Conservation (phyloP, 768 basidiomycete genomes). For the Russula brevipes region DNA sequence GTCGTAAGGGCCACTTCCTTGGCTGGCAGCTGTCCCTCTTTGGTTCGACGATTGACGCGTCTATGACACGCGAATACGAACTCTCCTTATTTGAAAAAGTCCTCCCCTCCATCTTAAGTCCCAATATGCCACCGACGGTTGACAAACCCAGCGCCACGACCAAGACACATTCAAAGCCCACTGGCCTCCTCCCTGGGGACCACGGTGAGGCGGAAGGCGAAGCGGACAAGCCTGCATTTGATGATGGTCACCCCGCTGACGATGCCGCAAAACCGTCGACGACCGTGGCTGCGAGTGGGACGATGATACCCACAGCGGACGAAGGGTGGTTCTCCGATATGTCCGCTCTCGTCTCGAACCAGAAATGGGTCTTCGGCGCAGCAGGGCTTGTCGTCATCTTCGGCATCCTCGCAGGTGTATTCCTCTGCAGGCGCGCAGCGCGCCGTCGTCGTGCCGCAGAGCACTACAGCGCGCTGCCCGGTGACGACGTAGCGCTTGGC, state of each 20-base stretch:
- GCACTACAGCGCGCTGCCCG: constrained; percentile 57
- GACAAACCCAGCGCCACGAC: constrained; percentile 40
- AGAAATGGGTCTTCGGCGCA: constrained; percentile 89
- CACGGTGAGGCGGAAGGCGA: constrained; percentile 78
- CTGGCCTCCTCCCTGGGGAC: constrained; percentile 79
- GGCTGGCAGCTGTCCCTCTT: constrained; percentile 92
- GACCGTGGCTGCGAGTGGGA: constrained; percentile 25
- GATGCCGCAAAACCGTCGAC: constrained; percentile 25
- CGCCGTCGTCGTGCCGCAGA: constrained; percentile 34
- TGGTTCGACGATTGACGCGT: constrained; percentile 78
- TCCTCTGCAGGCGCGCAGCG: constrained; percentile 72
- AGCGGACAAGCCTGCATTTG: constrained; percentile 68
- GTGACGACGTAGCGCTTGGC: constrained; percentile 76
- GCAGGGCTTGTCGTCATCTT: constrained; percentile 75
- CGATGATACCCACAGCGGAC: constrained; percentile 58
- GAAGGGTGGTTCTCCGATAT: constrained; percentile 84
- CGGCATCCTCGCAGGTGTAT: constrained; percentile 58
- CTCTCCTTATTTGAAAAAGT: constrained; percentile 49
- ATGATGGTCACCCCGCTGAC: constrained; percentile 30
- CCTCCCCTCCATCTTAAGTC: constrained; percentile 41
- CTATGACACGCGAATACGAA: constrained; percentile 56
- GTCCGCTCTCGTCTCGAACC: constrained; percentile 62
- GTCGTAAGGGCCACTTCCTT: constrained; percentile 60
- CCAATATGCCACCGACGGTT: constrained; percentile 24
- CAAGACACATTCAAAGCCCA: constrained; percentile 77